Evolutionary conservation across 768 basidiomycete species (phyloP).

Genomic region (Asterophora lycoperdoides): DNA sequence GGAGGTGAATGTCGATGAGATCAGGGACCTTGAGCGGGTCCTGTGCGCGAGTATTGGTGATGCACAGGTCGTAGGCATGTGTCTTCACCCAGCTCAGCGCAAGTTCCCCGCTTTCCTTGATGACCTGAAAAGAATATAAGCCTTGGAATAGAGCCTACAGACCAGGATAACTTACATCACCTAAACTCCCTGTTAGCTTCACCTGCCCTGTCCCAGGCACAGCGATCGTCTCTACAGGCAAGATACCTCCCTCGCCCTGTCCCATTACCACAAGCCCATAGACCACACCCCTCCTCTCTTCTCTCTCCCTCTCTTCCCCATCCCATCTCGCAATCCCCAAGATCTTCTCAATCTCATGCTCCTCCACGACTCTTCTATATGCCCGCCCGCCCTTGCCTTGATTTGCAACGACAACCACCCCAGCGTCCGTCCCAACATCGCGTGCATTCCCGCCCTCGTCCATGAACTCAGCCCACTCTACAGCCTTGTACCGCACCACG

Average conservation of each 20-base stretch:
- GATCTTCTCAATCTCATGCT: conserved; percentile 75
- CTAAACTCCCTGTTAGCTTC: conserved; percentile 79
- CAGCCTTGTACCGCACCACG: conserved; percentile 89
- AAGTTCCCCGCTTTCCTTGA: conserved; percentile 88
- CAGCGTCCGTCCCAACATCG: conserved; percentile 17
- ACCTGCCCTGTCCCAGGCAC: conserved; percentile 73
- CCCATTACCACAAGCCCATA: conserved; percentile 88
- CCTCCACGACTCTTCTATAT: conserved; percentile 61
- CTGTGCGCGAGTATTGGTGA: conserved; percentile 63
- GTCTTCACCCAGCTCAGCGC: conserved; percentile 92
- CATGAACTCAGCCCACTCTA: conserved; percentile 77
- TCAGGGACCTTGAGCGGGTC: conserved; percentile 75
- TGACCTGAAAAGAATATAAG: conserved; percentile 44
- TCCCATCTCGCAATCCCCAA: conserved; percentile 80
- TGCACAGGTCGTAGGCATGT: conserved; percentile 73
- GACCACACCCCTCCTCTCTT: conserved; percentile 70
- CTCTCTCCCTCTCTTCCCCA: conserved; percentile 72
- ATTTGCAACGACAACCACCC: conserved; percentile 15
- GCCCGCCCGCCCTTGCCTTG: conserved; percentile 20
- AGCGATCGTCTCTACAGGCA: conserved; percentile 80
- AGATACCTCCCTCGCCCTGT: conserved; percentile 78
- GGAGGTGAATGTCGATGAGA: conserved; percentile 79
- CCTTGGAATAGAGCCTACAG: neutral
- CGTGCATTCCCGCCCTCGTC: conserved; percentile 33
- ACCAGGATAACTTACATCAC: conserved; percentile 48